These are phyloP conservation scores for Aspergillus leporis DNA, from an alignment of 495 filamentous ascomycete species.

Conservation along the genomic window DNA sequence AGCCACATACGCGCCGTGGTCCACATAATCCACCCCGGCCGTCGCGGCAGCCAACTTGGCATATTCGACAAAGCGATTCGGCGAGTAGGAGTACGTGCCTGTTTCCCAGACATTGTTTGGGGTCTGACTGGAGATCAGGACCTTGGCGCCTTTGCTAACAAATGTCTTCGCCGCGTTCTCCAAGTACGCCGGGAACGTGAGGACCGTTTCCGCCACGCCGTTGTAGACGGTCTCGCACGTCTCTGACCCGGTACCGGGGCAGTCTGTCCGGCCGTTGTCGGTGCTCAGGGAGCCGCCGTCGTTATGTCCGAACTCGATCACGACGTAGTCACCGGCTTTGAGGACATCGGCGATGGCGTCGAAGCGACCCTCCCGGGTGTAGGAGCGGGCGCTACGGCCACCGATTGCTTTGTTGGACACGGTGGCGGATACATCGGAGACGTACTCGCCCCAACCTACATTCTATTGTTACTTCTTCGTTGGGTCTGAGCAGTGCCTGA, in stretches of 20 bases:
- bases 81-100: constrained; percentile 43
- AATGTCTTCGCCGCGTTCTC: constrained; percentile 53
- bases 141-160: constrained; percentile 59
- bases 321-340: constrained; percentile 54
- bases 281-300: constrained; percentile 58
- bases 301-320: constrained; percentile 68
- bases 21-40: constrained; percentile 53
- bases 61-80: constrained; percentile 59
- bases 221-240: constrained; percentile 54
- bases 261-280: constrained; percentile 63
- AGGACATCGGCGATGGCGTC: constrained; percentile 49
- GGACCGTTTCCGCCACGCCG: constrained; percentile 53
- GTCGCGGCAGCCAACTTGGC: constrained; percentile 49
- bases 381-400: constrained; percentile 61
- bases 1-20: constrained; percentile 60
- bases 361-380: constrained; percentile 62
- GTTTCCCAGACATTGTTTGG: constrained; percentile 65
- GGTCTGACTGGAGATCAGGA: constrained; percentile 62
- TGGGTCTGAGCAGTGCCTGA: too few species aligned
- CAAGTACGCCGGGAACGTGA: constrained; percentile 60
- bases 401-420: constrained; percentile 60
- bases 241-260: constrained; percentile 53
- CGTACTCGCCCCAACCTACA: constrained; percentile 61
- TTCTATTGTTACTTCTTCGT: constrained; percentile 3
- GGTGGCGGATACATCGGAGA: constrained; percentile 42